Evolutionary conservation across 352 stramenopile species (phyloP), one percentile per base, ranked within the genome.

Genomic region (Detonula confervacea): DNA sequence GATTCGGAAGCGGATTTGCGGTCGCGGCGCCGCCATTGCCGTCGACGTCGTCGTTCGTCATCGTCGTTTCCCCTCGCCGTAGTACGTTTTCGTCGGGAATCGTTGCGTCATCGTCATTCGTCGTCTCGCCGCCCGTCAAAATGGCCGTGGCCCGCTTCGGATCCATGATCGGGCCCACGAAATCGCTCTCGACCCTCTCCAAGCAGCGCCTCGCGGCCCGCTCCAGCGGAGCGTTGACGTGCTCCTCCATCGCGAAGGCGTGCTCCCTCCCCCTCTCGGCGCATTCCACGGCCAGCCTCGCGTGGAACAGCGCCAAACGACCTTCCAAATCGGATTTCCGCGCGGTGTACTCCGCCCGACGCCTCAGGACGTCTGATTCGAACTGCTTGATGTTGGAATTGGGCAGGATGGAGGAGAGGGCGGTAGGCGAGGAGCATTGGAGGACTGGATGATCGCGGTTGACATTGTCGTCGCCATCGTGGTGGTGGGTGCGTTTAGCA

Each of bases 381-480:
- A 82, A 76, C 60, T 77, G 35, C 44, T 77, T 68, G 61, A 87
- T 75, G 24, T 67, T 80, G 6, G 79, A 72, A 49, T 78, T 73
- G 52, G 69, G 37, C 11, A 62, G 35, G 24, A 80, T 59, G 55
- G 71, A 83, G 9, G 56, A 71, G 12, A 47, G 22, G 11, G 42
- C 30, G 33, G 47, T 46, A 49, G 30, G 65, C 29, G 42, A 55
- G 61, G 22, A 35, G 14, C 20, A 60, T 46, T 25, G 49, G 61
- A n/a, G n/a, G n/a, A n/a, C n/a, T n/a, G n/a, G n/a, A n/a, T n/a
- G n/a, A n/a, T n/a, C n/a, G n/a, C n/a, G n/a, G n/a, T n/a, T n/a
- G n/a, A n/a, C n/a, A n/a, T n/a, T n/a, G n/a, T n/a, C n/a, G n/a
- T n/a, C n/a, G n/a, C n/a, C n/a, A n/a, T n/a, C n/a, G n/a, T n/a